A percentile compares a stretch with the other conserved stretches of the same genome.
Conservation (phyloP, 306 rosid species). For the Arachis hypogaea region DNA sequence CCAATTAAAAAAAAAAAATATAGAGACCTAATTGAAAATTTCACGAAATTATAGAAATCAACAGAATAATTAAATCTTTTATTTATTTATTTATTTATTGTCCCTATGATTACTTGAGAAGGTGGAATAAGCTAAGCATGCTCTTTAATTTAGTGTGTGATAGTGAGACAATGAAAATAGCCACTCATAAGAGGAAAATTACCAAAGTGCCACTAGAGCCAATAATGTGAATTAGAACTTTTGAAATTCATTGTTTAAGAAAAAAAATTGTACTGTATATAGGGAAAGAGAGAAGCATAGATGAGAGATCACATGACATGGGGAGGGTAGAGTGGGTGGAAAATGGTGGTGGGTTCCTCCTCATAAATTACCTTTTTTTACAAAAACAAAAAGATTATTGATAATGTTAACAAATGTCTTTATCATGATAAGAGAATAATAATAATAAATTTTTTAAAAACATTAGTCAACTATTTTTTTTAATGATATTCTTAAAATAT, state of each 20-base stretch:
- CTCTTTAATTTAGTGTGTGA: slow-evolving; percentile 25
- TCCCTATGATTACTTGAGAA: slow-evolving; percentile 38
- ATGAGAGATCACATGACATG: background rate
- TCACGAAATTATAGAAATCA: too few relatives aligned
- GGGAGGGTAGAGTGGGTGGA: slow-evolving; percentile 37
- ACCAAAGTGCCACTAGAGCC: slow-evolving; percentile 29
- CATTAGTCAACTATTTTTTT: too few relatives aligned
- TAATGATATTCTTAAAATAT: too few relatives aligned
- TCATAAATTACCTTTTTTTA: background rate
- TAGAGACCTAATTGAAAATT: too few relatives aligned
- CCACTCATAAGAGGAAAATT: slow-evolving; percentile 4
- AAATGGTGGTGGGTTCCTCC: slow-evolving; percentile 42
- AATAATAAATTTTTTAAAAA: too few relatives aligned
- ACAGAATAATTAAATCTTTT: too few relatives aligned
- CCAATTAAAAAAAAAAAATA: too few relatives aligned
- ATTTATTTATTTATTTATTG: slow-evolving; percentile 6
- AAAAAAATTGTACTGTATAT: background rate
- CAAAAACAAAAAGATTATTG: too few relatives aligned
- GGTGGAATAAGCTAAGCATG: slow-evolving; percentile 44
- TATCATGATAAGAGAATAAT: too few relatives aligned
- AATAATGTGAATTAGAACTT: slow-evolving; percentile 46
- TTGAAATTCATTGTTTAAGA: slow-evolving; percentile 27
- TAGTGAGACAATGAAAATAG: slow-evolving; percentile 25
- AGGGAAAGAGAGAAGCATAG: background rate
- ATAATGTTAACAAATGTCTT: too few relatives aligned